These are phyloP conservation scores for Herpetospermum pedunculosum DNA, from an alignment of 306 rosid species.

Conservation along the genomic window DNA sequence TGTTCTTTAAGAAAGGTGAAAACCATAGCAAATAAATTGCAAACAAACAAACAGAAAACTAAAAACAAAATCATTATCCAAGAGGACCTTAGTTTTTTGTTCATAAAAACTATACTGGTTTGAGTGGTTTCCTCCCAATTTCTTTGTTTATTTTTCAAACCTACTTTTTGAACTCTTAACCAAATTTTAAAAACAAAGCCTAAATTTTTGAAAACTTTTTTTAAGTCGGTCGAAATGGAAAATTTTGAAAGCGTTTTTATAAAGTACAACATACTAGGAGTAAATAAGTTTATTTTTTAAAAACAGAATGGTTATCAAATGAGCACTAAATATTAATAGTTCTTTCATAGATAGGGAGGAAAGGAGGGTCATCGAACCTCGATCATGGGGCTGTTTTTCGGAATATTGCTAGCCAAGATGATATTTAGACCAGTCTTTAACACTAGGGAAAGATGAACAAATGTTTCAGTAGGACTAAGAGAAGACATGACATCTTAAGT, in stretches of 20 bases:
- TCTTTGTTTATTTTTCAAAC: background rate
- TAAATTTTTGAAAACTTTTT: background rate
- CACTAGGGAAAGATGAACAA: slow-evolving; percentile 26
- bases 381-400: slow-evolving; percentile 58
- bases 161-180: background rate
- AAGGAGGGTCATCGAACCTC: slow-evolving; percentile 35
- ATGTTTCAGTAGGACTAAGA: background rate
- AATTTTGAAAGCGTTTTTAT: background rate
- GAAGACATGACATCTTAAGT: background rate
- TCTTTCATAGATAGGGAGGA: background rate
- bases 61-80: background rate
- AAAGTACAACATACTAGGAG: background rate
- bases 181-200: background rate
- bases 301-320: background rate
- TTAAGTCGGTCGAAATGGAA: background rate
- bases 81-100: background rate
- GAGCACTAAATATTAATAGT: background rate
- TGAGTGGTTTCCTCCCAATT: background rate
- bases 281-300: background rate
- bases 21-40: background rate
- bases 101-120: background rate
- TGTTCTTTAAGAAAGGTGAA: background rate
- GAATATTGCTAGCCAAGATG: slow-evolving; percentile 76
- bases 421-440: slow-evolving; percentile 70
- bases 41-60: background rate